Conservation (phyloP, 768 basidiomycete genomes). For the Asterophora lycoperdoides region DNA sequence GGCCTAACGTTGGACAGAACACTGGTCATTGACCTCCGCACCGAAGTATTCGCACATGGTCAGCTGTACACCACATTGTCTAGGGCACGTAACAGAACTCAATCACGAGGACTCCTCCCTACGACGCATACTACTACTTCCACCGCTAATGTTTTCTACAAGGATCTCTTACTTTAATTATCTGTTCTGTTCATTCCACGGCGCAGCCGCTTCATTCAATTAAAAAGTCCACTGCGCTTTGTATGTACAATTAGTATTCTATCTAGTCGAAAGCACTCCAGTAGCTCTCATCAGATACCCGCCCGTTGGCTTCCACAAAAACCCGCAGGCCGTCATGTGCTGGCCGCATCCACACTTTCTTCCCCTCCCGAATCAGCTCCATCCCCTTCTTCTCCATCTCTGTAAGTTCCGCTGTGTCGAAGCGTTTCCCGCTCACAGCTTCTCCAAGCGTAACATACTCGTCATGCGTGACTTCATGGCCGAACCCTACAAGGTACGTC, state of each 20-base stretch:
- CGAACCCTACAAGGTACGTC: constrained; percentile 74
- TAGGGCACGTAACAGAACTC: no score
- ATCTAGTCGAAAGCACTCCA: constrained; percentile 2
- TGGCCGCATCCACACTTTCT: constrained; percentile 59
- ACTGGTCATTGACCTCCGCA: constrained; percentile 34
- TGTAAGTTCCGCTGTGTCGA: constrained; percentile 25
- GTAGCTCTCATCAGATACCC: constrained; percentile 53
- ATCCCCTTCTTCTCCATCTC: constrained; percentile 40
- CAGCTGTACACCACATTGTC: constrained; percentile 17
- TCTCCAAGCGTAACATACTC: constrained; percentile 68
- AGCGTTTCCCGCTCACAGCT: constrained; percentile 36
- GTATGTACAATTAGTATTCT: no score
- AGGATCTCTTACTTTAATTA: no score
- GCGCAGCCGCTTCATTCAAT: no score
- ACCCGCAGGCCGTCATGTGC: constrained; percentile 72
- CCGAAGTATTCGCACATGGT: constrained; percentile 36
- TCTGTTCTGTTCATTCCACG: no score
- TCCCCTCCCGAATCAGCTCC: constrained; percentile 43
- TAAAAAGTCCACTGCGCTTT: no score
- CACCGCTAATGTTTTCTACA: no score
- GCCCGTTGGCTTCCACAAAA: constrained; percentile 35
- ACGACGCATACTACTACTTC: no score
- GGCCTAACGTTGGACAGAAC: constrained; percentile 34
- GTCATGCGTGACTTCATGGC: constrained; percentile 74
- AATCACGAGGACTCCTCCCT: no score